phyloP scores from a whole-genome alignment of 805 yeast species.

The Brettanomyces custersianus region DNA sequence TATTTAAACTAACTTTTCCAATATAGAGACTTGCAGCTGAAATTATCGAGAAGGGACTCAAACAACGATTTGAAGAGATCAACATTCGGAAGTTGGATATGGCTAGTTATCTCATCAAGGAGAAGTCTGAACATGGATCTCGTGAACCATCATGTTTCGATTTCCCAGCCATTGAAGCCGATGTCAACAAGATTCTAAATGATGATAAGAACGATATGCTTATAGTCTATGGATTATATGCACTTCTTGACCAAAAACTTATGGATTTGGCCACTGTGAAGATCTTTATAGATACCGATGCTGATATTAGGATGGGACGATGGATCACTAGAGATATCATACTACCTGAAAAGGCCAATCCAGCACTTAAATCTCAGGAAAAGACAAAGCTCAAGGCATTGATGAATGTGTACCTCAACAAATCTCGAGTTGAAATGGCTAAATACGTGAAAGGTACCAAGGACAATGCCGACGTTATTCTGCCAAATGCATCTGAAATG shows the following conservation, averaged over 20 bases:
- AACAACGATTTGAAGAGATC: conserved; percentile 12
- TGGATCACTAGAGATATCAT: conserved; percentile 44
- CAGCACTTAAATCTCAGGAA: conserved; percentile 6
- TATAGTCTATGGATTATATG: conserved; percentile 72
- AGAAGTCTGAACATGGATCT: conserved; percentile 5
- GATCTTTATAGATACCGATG: conserved; percentile 75
- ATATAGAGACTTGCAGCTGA: conserved; percentile 17
- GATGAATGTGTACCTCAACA: conserved; percentile 39
- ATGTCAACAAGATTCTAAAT: conserved; percentile 7
- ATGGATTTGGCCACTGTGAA: conserved; percentile 51
- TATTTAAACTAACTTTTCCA: background rate
- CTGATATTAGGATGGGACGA: conserved; percentile 76
- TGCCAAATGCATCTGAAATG: conserved; percentile 96
- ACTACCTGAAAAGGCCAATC: conserved; percentile 3
- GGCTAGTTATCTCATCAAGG: conserved; percentile 10
- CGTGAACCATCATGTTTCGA: conserved; percentile 33
- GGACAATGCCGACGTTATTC: conserved; percentile 73
- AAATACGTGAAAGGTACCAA: conserved; percentile 61
- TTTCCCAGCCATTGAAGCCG: conserved; percentile 21
- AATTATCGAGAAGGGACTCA: conserved; percentile 15
- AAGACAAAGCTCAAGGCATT: conserved; percentile 24
- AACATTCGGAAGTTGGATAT: conserved; percentile 17
- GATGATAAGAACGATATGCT: conserved; percentile 22
- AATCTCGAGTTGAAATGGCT: conserved; percentile 58
- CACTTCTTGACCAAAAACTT: conserved; percentile 54